Percentiles rank a stretch among this genome's conserved stretches.
phyloP scores from a whole-genome alignment of 179 eudicot species.

The Sideroxylon spinosum region DNA sequence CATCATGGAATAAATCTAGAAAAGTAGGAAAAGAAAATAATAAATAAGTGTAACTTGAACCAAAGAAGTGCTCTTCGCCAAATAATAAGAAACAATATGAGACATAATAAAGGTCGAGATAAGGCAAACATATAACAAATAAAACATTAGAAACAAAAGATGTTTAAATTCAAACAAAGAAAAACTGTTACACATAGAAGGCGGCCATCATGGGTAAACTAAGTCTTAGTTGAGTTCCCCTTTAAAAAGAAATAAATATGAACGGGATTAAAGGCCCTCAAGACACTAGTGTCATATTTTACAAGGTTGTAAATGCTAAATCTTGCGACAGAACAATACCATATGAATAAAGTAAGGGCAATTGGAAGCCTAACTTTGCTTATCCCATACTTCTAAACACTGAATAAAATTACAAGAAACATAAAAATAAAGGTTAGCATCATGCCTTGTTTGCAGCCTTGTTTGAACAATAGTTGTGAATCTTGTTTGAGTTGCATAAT shows the following conservation, averaged over 20 bases:
- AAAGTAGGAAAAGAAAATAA: too few relatives aligned
- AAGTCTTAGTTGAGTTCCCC: conserved; percentile 73
- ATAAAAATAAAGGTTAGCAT: too few relatives aligned
- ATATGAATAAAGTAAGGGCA: conserved; percentile 85
- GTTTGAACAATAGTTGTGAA: too few relatives aligned
- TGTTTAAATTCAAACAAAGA: too few relatives aligned
- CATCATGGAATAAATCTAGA: not conserved
- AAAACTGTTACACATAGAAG: conserved; percentile 70
- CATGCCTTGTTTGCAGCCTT: too few relatives aligned
- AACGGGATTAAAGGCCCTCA: conserved; percentile 82
- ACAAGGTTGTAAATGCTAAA: conserved; percentile 82
- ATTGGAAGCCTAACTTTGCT: conserved; percentile 89
- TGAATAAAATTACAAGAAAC: conserved; percentile 74
- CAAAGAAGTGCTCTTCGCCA: too few relatives aligned
- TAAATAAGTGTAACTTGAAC: too few relatives aligned
- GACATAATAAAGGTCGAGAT: too few relatives aligned
- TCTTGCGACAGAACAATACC: conserved; percentile 84
- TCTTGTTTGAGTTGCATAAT: too few relatives aligned
- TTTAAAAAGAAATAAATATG: conserved; percentile 83
- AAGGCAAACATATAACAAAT: too few relatives aligned
- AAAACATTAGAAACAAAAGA: too few relatives aligned
- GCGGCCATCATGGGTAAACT: conserved; percentile 94
- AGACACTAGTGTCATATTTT: conserved; percentile 63
- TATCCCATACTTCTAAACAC: conserved; percentile 84
- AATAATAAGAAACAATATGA: too few relatives aligned